Base-by-base conservation (phyloP, 179 eudicot species). In the Patellifolia procumbens region DNA sequence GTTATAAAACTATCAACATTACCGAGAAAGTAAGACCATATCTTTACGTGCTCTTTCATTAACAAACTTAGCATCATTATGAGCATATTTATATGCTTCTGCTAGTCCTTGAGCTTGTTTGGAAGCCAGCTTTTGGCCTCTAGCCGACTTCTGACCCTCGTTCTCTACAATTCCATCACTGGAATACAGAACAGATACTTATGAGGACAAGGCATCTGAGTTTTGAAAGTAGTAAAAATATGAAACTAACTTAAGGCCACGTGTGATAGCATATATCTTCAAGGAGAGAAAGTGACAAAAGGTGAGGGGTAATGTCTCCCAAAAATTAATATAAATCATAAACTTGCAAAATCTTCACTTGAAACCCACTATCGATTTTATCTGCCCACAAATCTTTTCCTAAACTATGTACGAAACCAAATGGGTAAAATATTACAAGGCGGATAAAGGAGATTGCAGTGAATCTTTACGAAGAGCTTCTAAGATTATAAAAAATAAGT, bases 41-140 rank as follows among this genome's bases (percentile, higher is more conserved):
- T 94, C 98, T 83, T 83, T 92, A 39, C 84, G 87, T 49, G 97
- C 98, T 84, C 97, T 89, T 91, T 94, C 94, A 72, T 94, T 91
- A 34, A 92, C 91, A 82, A 74, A 91, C 81, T 88, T 92, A 64
- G 98, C 98, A 79, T 94, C 98, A 76, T 92, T 92, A 70, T 82
- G 79, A 53, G 75, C 94, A 85, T 82, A 88, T 86, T 84, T 88
- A 76, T 88, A 90, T 62, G 93, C 98, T 82, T 87, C 91, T 49
- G 93, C 89, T 73, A 94, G 79, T 61, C 89, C 93, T 74, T 68
- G 87, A 72, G 68, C n/a, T 81, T 24, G 86, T n/a, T n/a, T 70
- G 45, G 85, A 81, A 69, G 76, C 72, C 48, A 62, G 70, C 73
- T 85, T 72, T 37, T 74, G 87, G 26, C 74, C 79, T 81, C 65